Evolutionary conservation across 805 yeast species (phyloP).

Genomic region (Suhomyces faveliae): DNA sequence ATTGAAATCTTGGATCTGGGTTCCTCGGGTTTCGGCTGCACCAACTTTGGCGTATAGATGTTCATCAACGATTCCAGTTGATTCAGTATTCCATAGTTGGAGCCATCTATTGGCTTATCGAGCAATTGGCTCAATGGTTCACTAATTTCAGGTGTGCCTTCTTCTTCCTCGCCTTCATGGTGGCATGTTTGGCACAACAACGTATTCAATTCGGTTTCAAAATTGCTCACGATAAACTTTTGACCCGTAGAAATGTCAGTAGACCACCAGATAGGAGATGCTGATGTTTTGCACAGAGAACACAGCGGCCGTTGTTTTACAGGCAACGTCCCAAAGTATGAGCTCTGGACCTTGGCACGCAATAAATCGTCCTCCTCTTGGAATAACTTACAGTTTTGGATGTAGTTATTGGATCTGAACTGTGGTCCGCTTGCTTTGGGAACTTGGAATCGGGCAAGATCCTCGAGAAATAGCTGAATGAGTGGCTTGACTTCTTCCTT

Average conservation of each 20-base stretch:
- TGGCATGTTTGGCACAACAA: slow-evolving; percentile 34
- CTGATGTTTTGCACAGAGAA: slow-evolving; percentile 19
- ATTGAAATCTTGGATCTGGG: slow-evolving; percentile 19
- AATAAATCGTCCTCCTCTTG: slow-evolving; percentile 12
- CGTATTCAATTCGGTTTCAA: not conserved
- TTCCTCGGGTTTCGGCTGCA: slow-evolving; percentile 2
- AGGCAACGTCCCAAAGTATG: slow-evolving; percentile 4
- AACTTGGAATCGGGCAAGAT: slow-evolving; percentile 17
- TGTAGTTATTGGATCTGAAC: slow-evolving; percentile 29
- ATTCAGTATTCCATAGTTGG: slow-evolving; percentile 29
- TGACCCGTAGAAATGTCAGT: slow-evolving; percentile 1
- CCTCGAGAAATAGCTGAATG: slow-evolving; percentile 41
- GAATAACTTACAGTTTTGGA: slow-evolving; percentile 19
- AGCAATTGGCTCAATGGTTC: slow-evolving; percentile 21
- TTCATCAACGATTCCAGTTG: slow-evolving; percentile 21
- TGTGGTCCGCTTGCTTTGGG: slow-evolving; percentile 31
- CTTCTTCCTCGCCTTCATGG: slow-evolving; percentile 16
- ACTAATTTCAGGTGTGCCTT: slow-evolving; percentile 12
- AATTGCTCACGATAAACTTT: slow-evolving; percentile 1
- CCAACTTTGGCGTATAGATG: slow-evolving; percentile 7
- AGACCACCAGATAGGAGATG: slow-evolving; percentile 42
- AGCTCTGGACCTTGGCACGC: slow-evolving; percentile 3
- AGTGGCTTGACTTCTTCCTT: slow-evolving; percentile 36
- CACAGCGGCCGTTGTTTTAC: slow-evolving; percentile 14
- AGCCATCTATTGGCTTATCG: slow-evolving; percentile 31